phyloP scores from a whole-genome alignment of 2,329 filamentous ascomycete genomes.

The Helicocarpus griseus region DNA sequence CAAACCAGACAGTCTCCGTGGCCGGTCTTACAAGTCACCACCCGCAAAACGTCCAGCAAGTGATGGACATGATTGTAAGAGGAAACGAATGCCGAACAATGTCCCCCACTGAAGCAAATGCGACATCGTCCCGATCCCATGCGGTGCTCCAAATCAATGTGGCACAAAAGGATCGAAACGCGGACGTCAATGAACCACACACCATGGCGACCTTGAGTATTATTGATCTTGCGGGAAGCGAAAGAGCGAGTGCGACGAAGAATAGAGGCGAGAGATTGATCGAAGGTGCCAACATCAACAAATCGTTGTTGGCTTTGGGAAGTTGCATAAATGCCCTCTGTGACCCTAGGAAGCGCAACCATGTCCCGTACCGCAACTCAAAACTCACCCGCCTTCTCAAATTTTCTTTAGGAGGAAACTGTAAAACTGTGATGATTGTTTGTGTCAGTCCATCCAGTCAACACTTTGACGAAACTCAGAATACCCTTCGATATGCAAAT shows the following conservation, averaged over 20 bases:
- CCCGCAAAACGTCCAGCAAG: constrained; percentile 82
- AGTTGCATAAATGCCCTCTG: constrained; percentile 98
- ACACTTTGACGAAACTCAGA: constrained; percentile 97
- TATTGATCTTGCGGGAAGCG: constrained; percentile 92
- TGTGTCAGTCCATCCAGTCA: constrained; percentile 94
- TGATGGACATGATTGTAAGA: constrained; percentile 98
- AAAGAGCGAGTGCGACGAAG: constrained; percentile 91
- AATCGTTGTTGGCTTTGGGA: constrained; percentile 84
- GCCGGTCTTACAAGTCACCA: constrained; percentile 83
- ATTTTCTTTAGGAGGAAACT: constrained; percentile 94
- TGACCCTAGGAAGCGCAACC: constrained; percentile 80
- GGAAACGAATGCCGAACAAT: constrained; percentile 93
- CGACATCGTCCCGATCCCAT: constrained; percentile 92
- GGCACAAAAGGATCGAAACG: constrained; percentile 86
- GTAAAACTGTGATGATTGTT: constrained; percentile 99
- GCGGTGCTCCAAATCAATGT: constrained; percentile 96
- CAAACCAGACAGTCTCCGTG: constrained; percentile 85
- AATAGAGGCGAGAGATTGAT: constrained; percentile 84
- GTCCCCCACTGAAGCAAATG: constrained; percentile 93
- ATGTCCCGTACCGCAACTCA: constrained; percentile 95
- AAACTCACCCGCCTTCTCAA: constrained; percentile 93
- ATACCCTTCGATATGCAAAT: constrained; percentile 94
- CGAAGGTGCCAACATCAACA: constrained; percentile 98
- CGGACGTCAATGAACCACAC: constrained; percentile 83
- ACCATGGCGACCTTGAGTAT: constrained; percentile 98